Conservation (phyloP, 2,329 filamentous ascomycete species). For the Colletotrichum shisoi region DNA sequence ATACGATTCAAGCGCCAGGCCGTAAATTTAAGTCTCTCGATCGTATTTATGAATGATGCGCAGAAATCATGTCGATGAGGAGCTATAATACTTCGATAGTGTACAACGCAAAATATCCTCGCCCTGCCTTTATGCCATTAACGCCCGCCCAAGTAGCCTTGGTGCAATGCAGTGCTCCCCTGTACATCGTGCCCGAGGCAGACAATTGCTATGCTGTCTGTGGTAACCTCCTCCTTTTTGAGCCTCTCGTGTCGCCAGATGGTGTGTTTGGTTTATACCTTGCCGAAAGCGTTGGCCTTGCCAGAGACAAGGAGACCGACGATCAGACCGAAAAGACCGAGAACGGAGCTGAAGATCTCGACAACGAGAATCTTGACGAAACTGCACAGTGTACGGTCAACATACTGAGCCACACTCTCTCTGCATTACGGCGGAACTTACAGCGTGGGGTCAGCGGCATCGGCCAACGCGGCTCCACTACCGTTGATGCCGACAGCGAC, state of each 20-base stretch:
- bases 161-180: constrained; percentile 40
- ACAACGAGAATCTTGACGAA: constrained; percentile 99
- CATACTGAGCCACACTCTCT: constrained; percentile 31
- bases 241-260: constrained; percentile 2
- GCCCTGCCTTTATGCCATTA: constrained; percentile 40
- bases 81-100: constrained; percentile 39
- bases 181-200: constrained; percentile 33
- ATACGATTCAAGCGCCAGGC: not conserved
- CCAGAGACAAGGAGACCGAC: constrained; percentile 87
- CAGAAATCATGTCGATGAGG: constrained; percentile 35
- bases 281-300: constrained; percentile 79
- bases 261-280: constrained; percentile 40
- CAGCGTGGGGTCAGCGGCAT: constrained; percentile 91
- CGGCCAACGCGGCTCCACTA: constrained; percentile 92
- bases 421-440: constrained; percentile 59
- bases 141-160: constrained; percentile 41
- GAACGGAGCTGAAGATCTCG: constrained; percentile 98
- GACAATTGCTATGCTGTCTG: constrained; percentile 25
- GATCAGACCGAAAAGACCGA: constrained; percentile 95
- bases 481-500: constrained; percentile 98
- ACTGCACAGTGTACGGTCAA: constrained; percentile 56
- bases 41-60: not conserved
- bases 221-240: constrained; percentile 23
- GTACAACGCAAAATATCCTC: constrained; percentile 40
- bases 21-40: too few species aligned